Evolutionary conservation across 2,329 filamentous ascomycete genomes (phyloP).

Genomic region (Phaeosphaeriaceae sp.): DNA sequence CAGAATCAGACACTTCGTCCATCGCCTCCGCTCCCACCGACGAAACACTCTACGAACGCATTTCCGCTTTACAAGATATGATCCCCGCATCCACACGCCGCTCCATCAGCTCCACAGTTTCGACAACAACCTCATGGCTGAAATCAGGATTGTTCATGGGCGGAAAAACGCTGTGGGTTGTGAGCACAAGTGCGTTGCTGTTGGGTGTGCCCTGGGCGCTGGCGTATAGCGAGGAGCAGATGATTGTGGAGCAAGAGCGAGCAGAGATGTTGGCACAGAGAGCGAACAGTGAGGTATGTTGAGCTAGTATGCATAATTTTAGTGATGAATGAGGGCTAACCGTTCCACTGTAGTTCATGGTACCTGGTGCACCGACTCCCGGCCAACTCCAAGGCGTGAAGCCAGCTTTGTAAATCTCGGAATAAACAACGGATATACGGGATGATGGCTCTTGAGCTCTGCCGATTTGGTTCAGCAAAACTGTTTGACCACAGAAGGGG

Average conservation of each 20-base stretch:
- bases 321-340: slow-evolving; percentile 14
- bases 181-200: slow-evolving; percentile 87
- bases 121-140: slow-evolving; percentile 63
- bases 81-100: slow-evolving; percentile 81
- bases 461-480: background rate
- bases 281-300: slow-evolving; percentile 71
- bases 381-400: slow-evolving; percentile 36
- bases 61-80: slow-evolving; percentile 76
- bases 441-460: background rate
- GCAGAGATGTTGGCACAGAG: slow-evolving; percentile 96
- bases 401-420: slow-evolving; percentile 41
- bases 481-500: slow-evolving; percentile 30
- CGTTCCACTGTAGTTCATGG: slow-evolving; percentile 35
- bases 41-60: slow-evolving; percentile 64
- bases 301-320: background rate
- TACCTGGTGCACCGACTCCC: slow-evolving; percentile 33
- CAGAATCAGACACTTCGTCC: slow-evolving; percentile 79
- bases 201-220: slow-evolving; percentile 92
- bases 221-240: slow-evolving; percentile 93
- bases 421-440: slow-evolving; percentile 1
- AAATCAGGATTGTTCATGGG: slow-evolving; percentile 70
- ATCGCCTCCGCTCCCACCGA: slow-evolving; percentile 56
- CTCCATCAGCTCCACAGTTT: slow-evolving; percentile 49
- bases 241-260: slow-evolving; percentile 96
- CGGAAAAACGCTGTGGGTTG: slow-evolving; percentile 88